A percentile compares a stretch with the other conserved stretches of the same genome.
Evolutionary conservation across 805 yeast genomes (phyloP).

Genomic region (Candida sakaeoensis): DNA sequence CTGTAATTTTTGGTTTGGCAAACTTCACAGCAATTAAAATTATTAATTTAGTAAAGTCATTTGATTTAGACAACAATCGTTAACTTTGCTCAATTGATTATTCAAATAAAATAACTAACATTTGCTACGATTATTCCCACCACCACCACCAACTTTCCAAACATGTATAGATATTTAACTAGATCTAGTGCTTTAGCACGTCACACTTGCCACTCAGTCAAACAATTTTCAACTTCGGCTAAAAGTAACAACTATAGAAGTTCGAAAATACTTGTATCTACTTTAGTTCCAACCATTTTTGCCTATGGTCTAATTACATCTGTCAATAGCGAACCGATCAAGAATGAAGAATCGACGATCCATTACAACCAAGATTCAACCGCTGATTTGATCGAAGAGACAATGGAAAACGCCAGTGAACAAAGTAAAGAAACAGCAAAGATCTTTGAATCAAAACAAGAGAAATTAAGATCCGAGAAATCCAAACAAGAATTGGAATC

Average conservation of each 20-base stretch:
- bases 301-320: conserved; percentile 1
- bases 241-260: not conserved
- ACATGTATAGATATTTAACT: conserved; percentile 19
- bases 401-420: conserved; percentile 8
- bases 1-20: too few species aligned
- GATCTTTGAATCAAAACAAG: conserved; percentile 3
- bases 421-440: conserved; percentile 7
- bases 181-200: conserved; percentile 12
- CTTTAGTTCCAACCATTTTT: conserved; percentile 7
- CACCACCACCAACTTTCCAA: not conserved
- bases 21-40: not conserved
- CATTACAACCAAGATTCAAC: conserved; percentile 1
- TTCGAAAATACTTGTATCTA: conserved; percentile 3
- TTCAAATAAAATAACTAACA: not conserved
- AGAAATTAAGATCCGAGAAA: conserved; percentile 1
- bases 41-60: not conserved
- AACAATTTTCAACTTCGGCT: conserved; percentile 5
- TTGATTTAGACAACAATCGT: not conserved
- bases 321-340: not conserved
- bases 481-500: not conserved
- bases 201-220: conserved; percentile 11
- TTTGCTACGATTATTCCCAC: too few species aligned
- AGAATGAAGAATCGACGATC: not conserved
- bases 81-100: conserved; percentile 3
- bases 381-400: conserved; percentile 6